phyloP scores from a whole-genome alignment of 2,329 filamentous ascomycete species.

The Aspergillus uvarum region DNA sequence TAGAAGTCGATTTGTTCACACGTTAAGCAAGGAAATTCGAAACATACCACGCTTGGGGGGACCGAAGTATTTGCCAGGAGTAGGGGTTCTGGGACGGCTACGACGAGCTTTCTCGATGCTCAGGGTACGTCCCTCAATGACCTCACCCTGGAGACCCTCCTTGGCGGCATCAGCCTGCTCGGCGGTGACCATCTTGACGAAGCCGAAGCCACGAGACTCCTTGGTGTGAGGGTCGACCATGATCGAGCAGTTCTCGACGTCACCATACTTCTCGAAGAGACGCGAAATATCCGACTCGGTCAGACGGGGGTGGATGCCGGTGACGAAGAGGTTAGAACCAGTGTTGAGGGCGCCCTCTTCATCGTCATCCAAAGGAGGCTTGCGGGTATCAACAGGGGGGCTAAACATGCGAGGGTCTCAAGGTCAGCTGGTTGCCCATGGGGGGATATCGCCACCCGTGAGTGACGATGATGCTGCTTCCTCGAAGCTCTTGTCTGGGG shows the following conservation, averaged over 20 bases:
- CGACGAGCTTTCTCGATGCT: conserved; percentile 99
- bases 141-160: conserved; percentile 91
- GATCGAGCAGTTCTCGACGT: conserved; percentile 99
- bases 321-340: conserved; percentile 98
- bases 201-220: conserved; percentile 97
- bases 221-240: conserved; percentile 99
- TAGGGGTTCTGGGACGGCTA: conserved; percentile 89
- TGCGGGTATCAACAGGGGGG: conserved; percentile 48
- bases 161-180: conserved; percentile 96
- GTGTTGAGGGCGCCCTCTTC: conserved; percentile 83
- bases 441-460: neutral
- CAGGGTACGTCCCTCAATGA: conserved; percentile 89
- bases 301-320: conserved; percentile 91
- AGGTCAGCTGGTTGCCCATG: neutral
- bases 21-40: neutral
- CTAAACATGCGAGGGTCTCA: conserved; percentile 16
- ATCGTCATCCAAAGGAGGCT: conserved; percentile 49
- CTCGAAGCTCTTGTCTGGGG: neutral
- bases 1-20: neutral
- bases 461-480: neutral
- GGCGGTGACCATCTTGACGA: conserved; percentile 96
- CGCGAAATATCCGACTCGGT: conserved; percentile 86
- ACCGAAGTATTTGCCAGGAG: conserved; percentile 98
- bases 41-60: conserved; percentile 91
- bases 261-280: conserved; percentile 97